Percentiles rank a stretch among this genome's conserved stretches.
Conservation (phyloP, 2,329 filamentous ascomycete genomes). For the Aspergillus clavatus region DNA sequence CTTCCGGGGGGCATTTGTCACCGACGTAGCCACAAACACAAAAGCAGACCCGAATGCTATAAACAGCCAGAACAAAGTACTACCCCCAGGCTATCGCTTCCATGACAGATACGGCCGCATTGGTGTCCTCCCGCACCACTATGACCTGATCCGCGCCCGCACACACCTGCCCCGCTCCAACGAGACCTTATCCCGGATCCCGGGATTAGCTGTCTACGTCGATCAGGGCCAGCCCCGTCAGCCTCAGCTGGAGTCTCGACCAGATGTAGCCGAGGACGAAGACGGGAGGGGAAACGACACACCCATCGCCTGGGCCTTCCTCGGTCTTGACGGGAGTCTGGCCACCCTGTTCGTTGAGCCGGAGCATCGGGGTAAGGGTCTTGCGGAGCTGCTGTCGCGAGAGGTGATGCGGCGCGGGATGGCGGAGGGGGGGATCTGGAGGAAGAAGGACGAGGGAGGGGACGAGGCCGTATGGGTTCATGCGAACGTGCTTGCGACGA, state of each 20-base stretch:
- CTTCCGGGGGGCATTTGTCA: conserved; percentile 26
- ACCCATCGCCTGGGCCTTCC: conserved; percentile 40
- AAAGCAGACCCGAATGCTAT: background rate
- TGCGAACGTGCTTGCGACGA: conserved; percentile 35
- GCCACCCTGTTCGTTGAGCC: conserved; percentile 39
- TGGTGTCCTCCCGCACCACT: conserved; percentile 27
- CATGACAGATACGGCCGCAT: conserved; percentile 19
- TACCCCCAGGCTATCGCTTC: conserved; percentile 33
- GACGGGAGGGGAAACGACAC: conserved; percentile 14
- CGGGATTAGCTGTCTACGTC: conserved; percentile 33
- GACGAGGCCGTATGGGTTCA: conserved; percentile 33
- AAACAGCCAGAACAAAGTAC: too few species aligned
- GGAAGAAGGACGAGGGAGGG: conserved; percentile 9
- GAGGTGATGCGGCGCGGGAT: conserved; percentile 32
- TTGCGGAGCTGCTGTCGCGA: conserved; percentile 30
- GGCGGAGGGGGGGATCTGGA: conserved; percentile 19
- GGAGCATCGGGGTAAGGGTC: conserved; percentile 36
- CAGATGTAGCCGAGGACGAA: background rate
- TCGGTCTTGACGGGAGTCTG: conserved; percentile 36
- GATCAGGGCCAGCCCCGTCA: too few species aligned
- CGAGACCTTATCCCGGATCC: conserved; percentile 27
- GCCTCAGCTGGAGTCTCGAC: too few species aligned
- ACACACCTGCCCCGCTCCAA: conserved; percentile 37
- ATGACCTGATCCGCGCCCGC: conserved; percentile 36
- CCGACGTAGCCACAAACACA: too few species aligned